Base-by-base conservation (phyloP, 2,329 filamentous ascomycete species). In the Akanthomyces muscarius region DNA sequence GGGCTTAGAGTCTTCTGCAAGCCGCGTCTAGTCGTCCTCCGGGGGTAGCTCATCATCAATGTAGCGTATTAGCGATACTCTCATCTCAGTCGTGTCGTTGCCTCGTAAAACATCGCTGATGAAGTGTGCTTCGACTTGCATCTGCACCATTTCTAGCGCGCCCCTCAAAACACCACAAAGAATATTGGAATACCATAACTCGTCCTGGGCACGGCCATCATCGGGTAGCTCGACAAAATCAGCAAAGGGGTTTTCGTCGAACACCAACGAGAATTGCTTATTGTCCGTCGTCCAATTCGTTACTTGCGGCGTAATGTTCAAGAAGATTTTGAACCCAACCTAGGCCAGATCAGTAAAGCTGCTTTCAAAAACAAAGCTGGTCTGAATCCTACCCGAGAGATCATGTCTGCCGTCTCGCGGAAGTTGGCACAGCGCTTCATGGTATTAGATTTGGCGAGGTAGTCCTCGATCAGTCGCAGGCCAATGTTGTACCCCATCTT, bases 401-500 rank as follows among this genome's bases (percentile, higher is more conserved):
- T 95, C 86, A 96, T 94, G 75, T 99, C 95, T 47, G 95, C 94
- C 7, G 95, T 98, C 75, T 99, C 95, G 64, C 91, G 86, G 73
- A 99, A 97, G 78, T 95, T 98, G 69, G 86, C 83, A 77, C 95
- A 99, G 67, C 92, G 85, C 69, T 92, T 91, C 84, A 89, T 89
- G 2, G 90, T 92, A 70, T 92, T 94, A 5, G 92, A 95, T 76
- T 97, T 98, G 70, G 95, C 95, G 21, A 99, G 86, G 72, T 97
- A 99, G 77, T 99, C 95, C 71, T 99, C 95, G 69, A 99, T 97
- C 68, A 99, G 79, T 44, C 95, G 90, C 72, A 98, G 83, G 33
- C 95, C 95, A 67, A 99, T 99, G 72, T 98, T 98, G 80, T 98
- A 97, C 62, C 95, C 95, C 95, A 99, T 99, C 79, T 94, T 96